Conservation (phyloP, 2,329 filamentous ascomycete genomes). For the Xylaria sp. region DNA sequence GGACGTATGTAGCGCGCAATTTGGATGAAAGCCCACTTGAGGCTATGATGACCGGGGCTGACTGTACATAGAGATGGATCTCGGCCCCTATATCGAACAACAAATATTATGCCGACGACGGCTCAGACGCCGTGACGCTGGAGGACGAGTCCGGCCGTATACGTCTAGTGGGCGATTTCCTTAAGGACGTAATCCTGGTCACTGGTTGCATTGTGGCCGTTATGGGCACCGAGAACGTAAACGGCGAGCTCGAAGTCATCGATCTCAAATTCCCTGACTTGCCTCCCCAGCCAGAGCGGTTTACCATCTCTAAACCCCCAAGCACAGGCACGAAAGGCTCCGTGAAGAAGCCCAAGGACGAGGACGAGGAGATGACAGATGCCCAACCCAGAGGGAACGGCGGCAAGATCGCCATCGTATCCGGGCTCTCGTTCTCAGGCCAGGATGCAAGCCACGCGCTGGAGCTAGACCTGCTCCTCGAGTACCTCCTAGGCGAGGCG, state of each 20-base stretch:
- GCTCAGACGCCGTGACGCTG: conserved; percentile 75
- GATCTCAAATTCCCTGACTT: conserved; percentile 90
- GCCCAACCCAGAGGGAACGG: conserved; percentile 42
- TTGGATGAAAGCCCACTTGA: not conserved
- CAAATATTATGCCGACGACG: conserved; percentile 73
- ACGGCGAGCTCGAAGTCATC: conserved; percentile 91
- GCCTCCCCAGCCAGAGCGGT: conserved; percentile 79
- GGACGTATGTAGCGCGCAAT: conserved; percentile 63
- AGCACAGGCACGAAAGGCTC: conserved; percentile 36
- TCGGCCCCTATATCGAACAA: conserved; percentile 76
- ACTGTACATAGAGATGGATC: conserved; percentile 74
- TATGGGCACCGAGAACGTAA: conserved; percentile 88
- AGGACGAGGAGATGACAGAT: conserved; percentile 64
- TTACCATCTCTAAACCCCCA: conserved; percentile 66
- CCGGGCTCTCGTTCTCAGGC: conserved; percentile 83
- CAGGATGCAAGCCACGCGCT: conserved; percentile 73
- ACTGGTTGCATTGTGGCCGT: conserved; percentile 95
- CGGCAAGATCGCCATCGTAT: conserved; percentile 80
- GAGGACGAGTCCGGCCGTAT: conserved; percentile 95
- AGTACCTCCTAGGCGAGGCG: conserved; percentile 87
- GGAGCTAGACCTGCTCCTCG: conserved; percentile 76
- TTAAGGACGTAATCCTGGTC: conserved; percentile 75
- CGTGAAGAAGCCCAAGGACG: conserved; percentile 46
- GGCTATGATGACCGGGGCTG: not conserved
- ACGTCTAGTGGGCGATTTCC: conserved; percentile 72